phyloP scores from a whole-genome alignment of 2,329 filamentous ascomycete species.

The Colletotrichum sojae region DNA sequence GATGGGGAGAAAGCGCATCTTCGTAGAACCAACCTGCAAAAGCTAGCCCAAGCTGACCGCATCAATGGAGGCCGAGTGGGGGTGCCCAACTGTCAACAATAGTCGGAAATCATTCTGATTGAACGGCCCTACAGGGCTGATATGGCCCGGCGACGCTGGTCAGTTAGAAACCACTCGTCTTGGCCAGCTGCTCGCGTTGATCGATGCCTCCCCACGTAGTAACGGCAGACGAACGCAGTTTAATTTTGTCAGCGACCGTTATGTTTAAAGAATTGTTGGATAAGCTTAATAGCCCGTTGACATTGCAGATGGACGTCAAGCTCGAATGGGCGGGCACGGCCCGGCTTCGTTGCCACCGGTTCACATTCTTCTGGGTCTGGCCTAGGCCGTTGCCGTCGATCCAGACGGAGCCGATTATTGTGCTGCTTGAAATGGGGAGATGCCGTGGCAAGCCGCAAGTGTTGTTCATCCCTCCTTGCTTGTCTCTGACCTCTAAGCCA shows the following conservation, averaged over 20 bases:
- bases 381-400: slow-evolving; percentile 1
- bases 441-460: not conserved
- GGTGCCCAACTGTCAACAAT: not conserved
- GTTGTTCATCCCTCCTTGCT: slow-evolving; percentile 1
- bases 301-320: not conserved
- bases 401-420: not conserved
- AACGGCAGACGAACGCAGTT: not conserved
- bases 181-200: not conserved
- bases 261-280: not conserved
- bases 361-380: not conserved
- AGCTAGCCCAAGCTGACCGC: not conserved
- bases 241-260: slow-evolving; percentile 14
- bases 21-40: not conserved
- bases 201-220: not conserved
- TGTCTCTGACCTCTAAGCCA: not conserved
- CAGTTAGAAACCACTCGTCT: not conserved
- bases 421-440: not conserved
- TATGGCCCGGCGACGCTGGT: not conserved
- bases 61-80: not conserved
- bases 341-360: slow-evolving; percentile 10
- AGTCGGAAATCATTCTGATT: slow-evolving; percentile 1
- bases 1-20: not conserved
- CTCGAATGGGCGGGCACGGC: not conserved
- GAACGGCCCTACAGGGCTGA: slow-evolving; percentile 7
- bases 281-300: not conserved